These are phyloP conservation scores for Paraconiothyrium sp. DNA, from an alignment of 2,329 filamentous ascomycete genomes.

Conservation along the genomic window DNA sequence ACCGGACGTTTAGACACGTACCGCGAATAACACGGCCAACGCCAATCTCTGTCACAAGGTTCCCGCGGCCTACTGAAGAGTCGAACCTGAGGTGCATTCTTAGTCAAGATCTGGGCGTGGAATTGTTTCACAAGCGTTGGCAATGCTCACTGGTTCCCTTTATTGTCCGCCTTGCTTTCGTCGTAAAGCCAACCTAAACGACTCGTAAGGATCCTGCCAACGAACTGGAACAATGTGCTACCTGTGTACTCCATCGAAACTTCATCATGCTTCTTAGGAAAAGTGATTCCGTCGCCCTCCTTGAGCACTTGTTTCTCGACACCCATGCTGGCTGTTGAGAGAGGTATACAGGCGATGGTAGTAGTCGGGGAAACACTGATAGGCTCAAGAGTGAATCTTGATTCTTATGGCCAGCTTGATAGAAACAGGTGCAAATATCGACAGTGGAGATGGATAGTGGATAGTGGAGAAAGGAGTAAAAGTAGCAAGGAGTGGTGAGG, in stretches of 20 bases:
- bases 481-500: slow-evolving; percentile 14
- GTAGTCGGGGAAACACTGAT: slow-evolving; percentile 6
- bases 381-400: background rate
- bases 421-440: background rate
- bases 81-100: slow-evolving; percentile 75
- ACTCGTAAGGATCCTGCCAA: slow-evolving; percentile 23
- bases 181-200: slow-evolving; percentile 75
- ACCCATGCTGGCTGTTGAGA: slow-evolving; percentile 51
- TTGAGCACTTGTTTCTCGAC: slow-evolving; percentile 74
- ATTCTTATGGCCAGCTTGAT: too few species aligned
- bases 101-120: slow-evolving; percentile 20
- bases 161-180: slow-evolving; percentile 64
- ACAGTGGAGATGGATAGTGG: background rate
- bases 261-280: slow-evolving; percentile 72
- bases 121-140: slow-evolving; percentile 9
- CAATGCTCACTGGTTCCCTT: slow-evolving; percentile 74
- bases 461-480: slow-evolving; percentile 10
- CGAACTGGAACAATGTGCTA: slow-evolving; percentile 20
- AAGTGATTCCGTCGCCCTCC: slow-evolving; percentile 69
- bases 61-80: slow-evolving; percentile 78
- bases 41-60: slow-evolving; percentile 82
- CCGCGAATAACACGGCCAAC: slow-evolving; percentile 86
- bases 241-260: slow-evolving; percentile 91
- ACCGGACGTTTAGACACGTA: slow-evolving; percentile 53
- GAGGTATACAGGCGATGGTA: slow-evolving; percentile 1